phyloP scores from a whole-genome alignment of 306 rosid species.

The Cucumis cinereus region DNA sequence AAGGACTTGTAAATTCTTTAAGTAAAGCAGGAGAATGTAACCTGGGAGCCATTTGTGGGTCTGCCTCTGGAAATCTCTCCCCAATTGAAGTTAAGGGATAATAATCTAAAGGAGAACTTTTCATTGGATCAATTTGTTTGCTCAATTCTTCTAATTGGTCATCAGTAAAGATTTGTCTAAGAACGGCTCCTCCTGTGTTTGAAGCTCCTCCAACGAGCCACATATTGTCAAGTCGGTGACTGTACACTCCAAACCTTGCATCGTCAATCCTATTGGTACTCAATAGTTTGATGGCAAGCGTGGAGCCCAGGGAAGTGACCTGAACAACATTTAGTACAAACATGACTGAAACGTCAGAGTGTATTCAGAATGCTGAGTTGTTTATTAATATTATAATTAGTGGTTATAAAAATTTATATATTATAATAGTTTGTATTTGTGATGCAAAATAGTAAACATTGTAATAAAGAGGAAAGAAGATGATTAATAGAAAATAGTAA shows the following conservation, averaged over 20 bases:
- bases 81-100: slow-evolving; percentile 72
- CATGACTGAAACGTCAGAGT: background rate
- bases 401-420: too few species aligned
- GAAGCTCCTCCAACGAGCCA: slow-evolving; percentile 99
- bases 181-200: slow-evolving; percentile 86
- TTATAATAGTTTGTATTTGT: background rate
- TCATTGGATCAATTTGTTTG: slow-evolving; percentile 55
- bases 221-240: slow-evolving; percentile 94
- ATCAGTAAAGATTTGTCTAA: slow-evolving; percentile 66
- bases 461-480: too few species aligned
- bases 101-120: slow-evolving; percentile 54
- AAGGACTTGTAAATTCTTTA: background rate
- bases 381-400: too few species aligned
- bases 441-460: too few species aligned
- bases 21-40: slow-evolving; percentile 16
- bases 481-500: too few species aligned
- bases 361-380: too few species aligned
- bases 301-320: slow-evolving; percentile 96
- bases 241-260: slow-evolving; percentile 86
- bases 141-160: slow-evolving; percentile 56
- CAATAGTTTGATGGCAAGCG: slow-evolving; percentile 79
- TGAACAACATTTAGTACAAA: slow-evolving; percentile 10
- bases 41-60: slow-evolving; percentile 74
- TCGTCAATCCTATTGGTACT: slow-evolving; percentile 77
- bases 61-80: slow-evolving; percentile 81